phyloP scores from a whole-genome alignment of 805 yeast genomes.

The Yamadazyma tumulicola region DNA sequence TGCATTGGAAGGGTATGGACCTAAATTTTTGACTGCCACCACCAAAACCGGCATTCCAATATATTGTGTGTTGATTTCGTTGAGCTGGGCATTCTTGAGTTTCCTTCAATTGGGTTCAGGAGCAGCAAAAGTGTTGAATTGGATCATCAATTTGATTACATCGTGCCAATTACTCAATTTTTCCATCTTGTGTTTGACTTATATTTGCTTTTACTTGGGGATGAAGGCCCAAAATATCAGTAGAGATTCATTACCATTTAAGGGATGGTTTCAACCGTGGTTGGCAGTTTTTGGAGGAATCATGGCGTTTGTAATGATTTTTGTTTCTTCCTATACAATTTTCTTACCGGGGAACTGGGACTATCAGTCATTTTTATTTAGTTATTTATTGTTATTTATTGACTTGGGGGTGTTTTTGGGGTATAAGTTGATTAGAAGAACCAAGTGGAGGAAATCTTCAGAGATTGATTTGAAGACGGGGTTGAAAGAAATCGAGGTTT shows the following conservation, averaged over 20 bases:
- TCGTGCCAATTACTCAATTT: constrained; percentile 30
- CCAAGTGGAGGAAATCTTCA: constrained; percentile 28
- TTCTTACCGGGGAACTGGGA: constrained; percentile 39
- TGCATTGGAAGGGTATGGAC: constrained; percentile 47
- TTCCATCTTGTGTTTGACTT: constrained; percentile 42
- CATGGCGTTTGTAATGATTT: constrained; percentile 29
- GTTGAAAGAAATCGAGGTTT: constrained; percentile 36
- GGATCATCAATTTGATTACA: constrained; percentile 34
- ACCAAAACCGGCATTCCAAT: constrained; percentile 47
- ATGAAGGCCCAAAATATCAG: constrained; percentile 38
- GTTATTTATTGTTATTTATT: constrained; percentile 41
- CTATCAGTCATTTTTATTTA: constrained; percentile 39
- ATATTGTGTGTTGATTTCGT: constrained; percentile 39
- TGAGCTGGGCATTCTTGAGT: constrained; percentile 58
- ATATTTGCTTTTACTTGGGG: constrained; percentile 52
- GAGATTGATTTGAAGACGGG: constrained; percentile 40
- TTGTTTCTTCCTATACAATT: constrained; percentile 34
- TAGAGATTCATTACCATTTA: constrained; percentile 30
- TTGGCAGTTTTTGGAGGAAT: constrained; percentile 27
- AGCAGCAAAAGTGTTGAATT: constrained; percentile 26
- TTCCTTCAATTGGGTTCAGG: constrained; percentile 52
- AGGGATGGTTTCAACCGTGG: constrained; percentile 36
- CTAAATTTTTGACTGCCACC: constrained; percentile 39
- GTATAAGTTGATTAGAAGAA: constrained; percentile 36
- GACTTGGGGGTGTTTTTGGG: constrained; percentile 30